Base-by-base conservation (phyloP, 805 yeast species). In the Hanseniaspora taiwanica region DNA sequence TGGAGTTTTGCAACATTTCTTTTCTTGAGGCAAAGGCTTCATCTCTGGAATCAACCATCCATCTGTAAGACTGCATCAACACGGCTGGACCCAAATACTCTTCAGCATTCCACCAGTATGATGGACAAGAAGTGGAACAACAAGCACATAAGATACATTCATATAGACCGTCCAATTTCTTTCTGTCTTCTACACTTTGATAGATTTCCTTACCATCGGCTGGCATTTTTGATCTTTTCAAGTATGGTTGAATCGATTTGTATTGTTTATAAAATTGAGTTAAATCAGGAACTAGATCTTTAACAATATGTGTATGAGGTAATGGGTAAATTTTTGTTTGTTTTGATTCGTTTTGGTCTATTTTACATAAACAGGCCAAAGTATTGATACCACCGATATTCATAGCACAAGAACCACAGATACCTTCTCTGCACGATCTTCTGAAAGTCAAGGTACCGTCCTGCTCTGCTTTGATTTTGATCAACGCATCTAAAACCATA, bases 31-130 rank as follows among this genome's bases (percentile, higher is more conserved):
- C 68, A 35, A 84, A 71, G 41, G 96, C 96, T 64, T 85, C 80
- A 66, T 91, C 98, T 71, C 98, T 81, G 34, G 94, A 81, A 65
- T 91, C 98, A 46, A 86, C 76, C 72, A 91, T 78, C 98, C 98
- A 91, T 71, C 98, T 81, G 74, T 78, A 91, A 42, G 97, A 96
- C 72, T 91, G 98, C 96, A 91, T 83, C 63, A 91, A 74, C 41
- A 91, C 97, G 23, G 98, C 98, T 20, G 98, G 98, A 43, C 98
- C 98, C 54, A 91, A 70, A 67, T 91, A 91, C 71, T 91, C 94
- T 66, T 87, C 94, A 69, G 85, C 95, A 69, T 91, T 91, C 98
- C 98, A 91, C 98, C 98, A 91, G 74, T 91, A 91, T 3, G 97
- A 87, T 40, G 98, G 98, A 71, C 98, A 91, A 16, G 97, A 79